These are phyloP conservation scores for Termitomyces sp. DNA, from an alignment of 768 basidiomycete genomes.

Conservation along the genomic window DNA sequence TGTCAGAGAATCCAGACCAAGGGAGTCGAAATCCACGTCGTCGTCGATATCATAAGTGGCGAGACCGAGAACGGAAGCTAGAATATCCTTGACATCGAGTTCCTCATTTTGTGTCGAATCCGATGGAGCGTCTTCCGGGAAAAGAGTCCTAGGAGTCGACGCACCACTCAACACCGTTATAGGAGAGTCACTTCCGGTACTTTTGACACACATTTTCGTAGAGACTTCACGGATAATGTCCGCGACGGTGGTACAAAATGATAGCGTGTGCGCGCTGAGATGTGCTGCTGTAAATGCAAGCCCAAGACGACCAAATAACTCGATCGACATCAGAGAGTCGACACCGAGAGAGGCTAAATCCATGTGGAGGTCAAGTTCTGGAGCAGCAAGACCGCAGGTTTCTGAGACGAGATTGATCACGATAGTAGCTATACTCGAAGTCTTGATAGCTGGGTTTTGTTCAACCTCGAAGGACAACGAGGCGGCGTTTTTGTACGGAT, in stretches of 20 bases:
- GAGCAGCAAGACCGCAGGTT: constrained; percentile 36
- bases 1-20: constrained; percentile 65
- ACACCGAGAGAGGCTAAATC: constrained; percentile 56
- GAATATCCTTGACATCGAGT: constrained; percentile 31
- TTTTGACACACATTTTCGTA: constrained; percentile 8
- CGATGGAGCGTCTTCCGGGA: constrained; percentile 30
- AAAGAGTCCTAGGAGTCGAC: constrained; percentile 38
- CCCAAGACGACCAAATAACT: constrained; percentile 41
- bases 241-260: constrained; percentile 31
- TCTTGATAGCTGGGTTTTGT: not conserved
- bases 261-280: constrained; percentile 28
- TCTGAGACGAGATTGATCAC: constrained; percentile 38
- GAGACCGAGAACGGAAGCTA: constrained; percentile 49
- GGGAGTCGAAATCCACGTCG: constrained; percentile 40
- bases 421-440: constrained; percentile 18
- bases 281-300: constrained; percentile 28
- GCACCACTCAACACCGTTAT: constrained; percentile 17
- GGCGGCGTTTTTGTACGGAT: not conserved
- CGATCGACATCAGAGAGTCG: constrained; percentile 64
- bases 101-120: constrained; percentile 20
- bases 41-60: constrained; percentile 36
- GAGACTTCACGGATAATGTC: constrained; percentile 32
- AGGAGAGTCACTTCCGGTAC: constrained; percentile 7
- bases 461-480: constrained; percentile 2
- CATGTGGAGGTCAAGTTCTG: constrained; percentile 29